These are phyloP conservation scores for Ophiostoma ips DNA, from an alignment of 2,329 filamentous ascomycete species.

Conservation along the genomic window DNA sequence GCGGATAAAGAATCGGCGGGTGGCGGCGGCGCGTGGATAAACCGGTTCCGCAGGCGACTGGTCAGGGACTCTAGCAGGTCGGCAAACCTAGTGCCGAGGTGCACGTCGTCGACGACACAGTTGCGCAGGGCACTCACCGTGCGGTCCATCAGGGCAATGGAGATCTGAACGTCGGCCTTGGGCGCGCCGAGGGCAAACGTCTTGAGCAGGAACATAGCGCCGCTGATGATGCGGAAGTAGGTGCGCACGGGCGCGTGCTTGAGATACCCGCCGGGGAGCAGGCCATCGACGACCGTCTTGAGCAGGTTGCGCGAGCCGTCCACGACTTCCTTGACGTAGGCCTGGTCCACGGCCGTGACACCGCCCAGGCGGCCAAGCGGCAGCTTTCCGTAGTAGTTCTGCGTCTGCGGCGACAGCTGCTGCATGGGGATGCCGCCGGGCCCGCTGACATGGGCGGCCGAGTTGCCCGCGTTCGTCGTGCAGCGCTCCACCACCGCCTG, in stretches of 20 bases:
- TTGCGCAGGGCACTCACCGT: slow-evolving; percentile 61
- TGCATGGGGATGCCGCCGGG: slow-evolving; percentile 15
- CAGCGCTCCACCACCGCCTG: slow-evolving; percentile 92
- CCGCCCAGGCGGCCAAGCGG: slow-evolving; percentile 50
- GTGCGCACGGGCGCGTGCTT: slow-evolving; percentile 74
- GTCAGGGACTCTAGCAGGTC: slow-evolving; percentile 70
- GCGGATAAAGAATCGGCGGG: slow-evolving; percentile 12
- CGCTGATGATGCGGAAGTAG: slow-evolving; percentile 75
- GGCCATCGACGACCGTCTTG: slow-evolving; percentile 59
- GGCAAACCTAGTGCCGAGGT: slow-evolving; percentile 71
- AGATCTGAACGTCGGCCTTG: slow-evolving; percentile 62
- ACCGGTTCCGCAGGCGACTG: slow-evolving; percentile 56
- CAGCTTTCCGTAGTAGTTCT: slow-evolving; percentile 50
- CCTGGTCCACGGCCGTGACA: slow-evolving; percentile 52
- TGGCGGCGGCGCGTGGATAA: slow-evolving; percentile 49
- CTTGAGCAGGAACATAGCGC: slow-evolving; percentile 73
- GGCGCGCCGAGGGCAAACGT: slow-evolving; percentile 72
- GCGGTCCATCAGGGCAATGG: slow-evolving; percentile 59
- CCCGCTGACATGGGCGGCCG: not conserved
- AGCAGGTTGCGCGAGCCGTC: slow-evolving; percentile 66
- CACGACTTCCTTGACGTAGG: slow-evolving; percentile 63
- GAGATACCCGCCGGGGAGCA: slow-evolving; percentile 60
- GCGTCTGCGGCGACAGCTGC: slow-evolving; percentile 45
- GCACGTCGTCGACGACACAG: slow-evolving; percentile 73
- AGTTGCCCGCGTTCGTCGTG: slow-evolving; percentile 42